Evolutionary conservation across 1,284 basidiomycete genomes (phyloP).

Genomic region (Lignosus rhinocerotis): DNA sequence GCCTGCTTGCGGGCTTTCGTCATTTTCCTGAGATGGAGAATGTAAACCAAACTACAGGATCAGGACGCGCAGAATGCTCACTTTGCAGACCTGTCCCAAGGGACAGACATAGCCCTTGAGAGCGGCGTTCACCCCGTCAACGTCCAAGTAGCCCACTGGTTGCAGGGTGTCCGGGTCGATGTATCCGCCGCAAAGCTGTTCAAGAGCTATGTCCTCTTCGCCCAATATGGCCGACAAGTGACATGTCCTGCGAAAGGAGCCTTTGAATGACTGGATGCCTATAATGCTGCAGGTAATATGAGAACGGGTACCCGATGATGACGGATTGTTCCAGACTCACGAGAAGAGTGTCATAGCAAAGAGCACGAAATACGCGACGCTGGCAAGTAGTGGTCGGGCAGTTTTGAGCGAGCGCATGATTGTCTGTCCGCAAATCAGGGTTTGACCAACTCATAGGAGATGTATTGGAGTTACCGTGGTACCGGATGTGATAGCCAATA

Average conservation of each 20-base stretch:
- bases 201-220: conserved; percentile 46
- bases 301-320: neutral
- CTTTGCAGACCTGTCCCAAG: conserved; percentile 75
- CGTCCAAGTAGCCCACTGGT: conserved; percentile 47
- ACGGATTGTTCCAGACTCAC: conserved; percentile 42
- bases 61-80: conserved; percentile 32
- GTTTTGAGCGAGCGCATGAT: conserved; percentile 94
- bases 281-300: conserved; percentile 61
- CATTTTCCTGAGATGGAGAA: conserved; percentile 46
- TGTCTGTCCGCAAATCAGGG: conserved; percentile 51
- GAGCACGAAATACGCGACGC: conserved; percentile 88
- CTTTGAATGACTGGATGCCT: conserved; percentile 88
- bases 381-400: conserved; percentile 84
- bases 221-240: conserved; percentile 53
- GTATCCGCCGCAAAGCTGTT: conserved; percentile 79
- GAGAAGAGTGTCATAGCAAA: conserved; percentile 92
- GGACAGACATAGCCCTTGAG: conserved; percentile 85
- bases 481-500: conserved; percentile 89
- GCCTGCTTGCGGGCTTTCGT: conserved; percentile 65
- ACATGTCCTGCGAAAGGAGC: conserved; percentile 74
- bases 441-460: neutral
- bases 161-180: conserved; percentile 59
- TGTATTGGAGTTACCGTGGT: conserved; percentile 66
- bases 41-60: neutral
- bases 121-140: conserved; percentile 36